phyloP scores from a whole-genome alignment of 257 asterid genomes.

The Misopates orontium region DNA sequence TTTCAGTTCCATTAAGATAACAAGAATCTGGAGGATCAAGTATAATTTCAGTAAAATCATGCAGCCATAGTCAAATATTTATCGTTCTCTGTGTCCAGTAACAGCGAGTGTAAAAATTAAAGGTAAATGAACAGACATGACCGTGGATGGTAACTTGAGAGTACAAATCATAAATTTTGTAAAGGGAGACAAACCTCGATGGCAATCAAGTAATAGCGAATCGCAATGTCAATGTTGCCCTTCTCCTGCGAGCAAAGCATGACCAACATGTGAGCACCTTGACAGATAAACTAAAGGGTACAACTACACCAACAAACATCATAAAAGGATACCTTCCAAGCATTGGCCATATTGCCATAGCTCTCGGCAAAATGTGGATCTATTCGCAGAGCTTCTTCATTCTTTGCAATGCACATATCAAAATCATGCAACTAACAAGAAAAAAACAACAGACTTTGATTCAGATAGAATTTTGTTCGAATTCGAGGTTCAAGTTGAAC shows the following conservation, averaged over 20 bases:
- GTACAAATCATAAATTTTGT: not conserved
- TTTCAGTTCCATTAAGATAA: no score
- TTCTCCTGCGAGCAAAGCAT: slow-evolving; percentile 68
- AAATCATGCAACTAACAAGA: slow-evolving; percentile 76
- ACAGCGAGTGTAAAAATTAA: not conserved
- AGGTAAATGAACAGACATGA: not conserved
- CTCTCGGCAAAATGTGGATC: slow-evolving; percentile 98
- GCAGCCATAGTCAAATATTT: no score
- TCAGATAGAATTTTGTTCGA: slow-evolving; percentile 26
- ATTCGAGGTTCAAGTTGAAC: slow-evolving; percentile 17
- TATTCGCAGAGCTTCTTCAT: slow-evolving; percentile 89
- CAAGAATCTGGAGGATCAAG: no score
- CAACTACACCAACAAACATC: slow-evolving; percentile 16
- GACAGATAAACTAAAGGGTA: slow-evolving; percentile 23
- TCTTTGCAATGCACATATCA: slow-evolving; percentile 82
- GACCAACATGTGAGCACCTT: slow-evolving; percentile 27
- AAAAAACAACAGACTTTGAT: slow-evolving; percentile 23
- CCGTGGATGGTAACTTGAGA: no score
- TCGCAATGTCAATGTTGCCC: slow-evolving; percentile 90
- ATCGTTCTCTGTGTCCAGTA: no score
- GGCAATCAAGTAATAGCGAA: slow-evolving; percentile 90
- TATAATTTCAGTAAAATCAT: no score
- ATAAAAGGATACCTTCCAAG: slow-evolving; percentile 74
- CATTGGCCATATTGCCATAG: slow-evolving; percentile 99
- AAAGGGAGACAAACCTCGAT: slow-evolving; percentile 73